Base-by-base conservation (phyloP, 2,329 filamentous ascomycete species). In the Diaporthe ilicicola region DNA sequence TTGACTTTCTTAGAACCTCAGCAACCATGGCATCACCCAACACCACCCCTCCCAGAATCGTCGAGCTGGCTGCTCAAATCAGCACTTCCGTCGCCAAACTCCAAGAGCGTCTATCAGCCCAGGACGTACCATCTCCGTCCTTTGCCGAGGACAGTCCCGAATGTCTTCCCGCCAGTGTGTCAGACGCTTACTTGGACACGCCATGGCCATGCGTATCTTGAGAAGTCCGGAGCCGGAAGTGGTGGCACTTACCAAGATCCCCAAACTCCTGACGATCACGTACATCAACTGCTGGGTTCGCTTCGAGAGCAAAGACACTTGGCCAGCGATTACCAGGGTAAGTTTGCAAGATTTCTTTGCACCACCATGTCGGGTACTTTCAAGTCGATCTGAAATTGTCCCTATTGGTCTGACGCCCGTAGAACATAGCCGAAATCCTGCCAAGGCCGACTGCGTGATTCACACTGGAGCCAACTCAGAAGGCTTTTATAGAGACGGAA, bases 11-110 rank as follows among this genome's bases (percentile, higher is more conserved):
- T n/a, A n/a, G n/a, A n/a, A n/a, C n/a, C n/a, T n/a, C n/a, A n/a
- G n/a, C n/a, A n/a, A n/a, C n/a, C n/a, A 62, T 62, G 56, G 56
- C 56, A 13, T 46, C 13, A 29, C 17, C 56, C 39, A 46, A 32
- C 37, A 46, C 29, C 39, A 13, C 32, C 15, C 56, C 56, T n/a
- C n/a, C n/a, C 39, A 29, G 24, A 48, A 62, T 62, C 3, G 39
- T 62, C 39, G 56, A 62, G 39, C 56, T 62, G 39, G 56, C 56
- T 62, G 37, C 56, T 46, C 39, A 44, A 22, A 62, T 62, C 24
- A 62, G 56, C 37, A 29, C 24, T 3, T 62, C 56, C 8, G 56
- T 62, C 27, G 19, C 56, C 24, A 34, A 62, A 22, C 5, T 62
- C 13, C 39, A 62, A 32, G 39, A 46, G 27, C 39, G 27, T 1